Percentiles rank a stretch among this genome's conserved stretches.
Evolutionary conservation across 2,329 filamentous ascomycete genomes (phyloP).

Genomic region (Ophiostoma himal-ulmi): DNA sequence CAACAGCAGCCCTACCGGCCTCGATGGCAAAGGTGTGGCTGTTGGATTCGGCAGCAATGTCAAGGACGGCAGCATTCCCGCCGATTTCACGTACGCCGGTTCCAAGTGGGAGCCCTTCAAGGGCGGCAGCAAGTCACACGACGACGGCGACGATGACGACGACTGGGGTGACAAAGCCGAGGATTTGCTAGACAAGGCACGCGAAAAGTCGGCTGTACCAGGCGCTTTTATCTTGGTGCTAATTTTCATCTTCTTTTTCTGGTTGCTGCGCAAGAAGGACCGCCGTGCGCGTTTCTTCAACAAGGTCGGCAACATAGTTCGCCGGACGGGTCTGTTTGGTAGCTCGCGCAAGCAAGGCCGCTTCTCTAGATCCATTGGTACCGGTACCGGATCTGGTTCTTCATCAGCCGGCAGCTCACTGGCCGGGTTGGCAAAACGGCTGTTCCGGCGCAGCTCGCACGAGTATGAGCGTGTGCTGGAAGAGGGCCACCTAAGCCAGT

Average conservation of each 20-base stretch:
- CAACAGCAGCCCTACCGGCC: conserved; percentile 2
- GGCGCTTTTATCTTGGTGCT: conserved; percentile 74
- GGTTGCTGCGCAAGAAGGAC: conserved; percentile 74
- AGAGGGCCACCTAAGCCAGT: conserved; percentile 63
- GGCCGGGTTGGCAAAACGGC: conserved; percentile 50
- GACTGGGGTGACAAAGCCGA: conserved; percentile 50
- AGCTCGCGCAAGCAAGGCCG: conserved; percentile 38
- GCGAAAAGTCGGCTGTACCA: conserved; percentile 63
- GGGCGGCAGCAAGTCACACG: conserved; percentile 49
- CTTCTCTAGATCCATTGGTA: conserved; percentile 14
- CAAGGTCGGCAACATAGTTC: conserved; percentile 42
- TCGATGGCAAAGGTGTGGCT: conserved; percentile 50
- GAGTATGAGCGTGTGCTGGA: conserved; percentile 82
- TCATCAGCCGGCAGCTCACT: conserved; percentile 30
- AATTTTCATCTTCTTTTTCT: conserved; percentile 60
- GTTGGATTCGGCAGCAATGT: conserved; percentile 91
- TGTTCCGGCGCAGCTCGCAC: conserved; percentile 51
- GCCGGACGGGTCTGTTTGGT: conserved; percentile 41
- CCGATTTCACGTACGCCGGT: conserved; percentile 80
- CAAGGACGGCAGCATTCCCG: conserved; percentile 50
- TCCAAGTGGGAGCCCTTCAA: conserved; percentile 43
- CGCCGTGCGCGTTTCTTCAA: conserved; percentile 58
- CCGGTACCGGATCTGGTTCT: neutral
- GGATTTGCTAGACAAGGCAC: conserved; percentile 59
- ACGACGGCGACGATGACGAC: conserved; percentile 51